Base-by-base conservation (phyloP, 2,329 filamentous ascomycete genomes). In the Colletotrichum sp. region DNA sequence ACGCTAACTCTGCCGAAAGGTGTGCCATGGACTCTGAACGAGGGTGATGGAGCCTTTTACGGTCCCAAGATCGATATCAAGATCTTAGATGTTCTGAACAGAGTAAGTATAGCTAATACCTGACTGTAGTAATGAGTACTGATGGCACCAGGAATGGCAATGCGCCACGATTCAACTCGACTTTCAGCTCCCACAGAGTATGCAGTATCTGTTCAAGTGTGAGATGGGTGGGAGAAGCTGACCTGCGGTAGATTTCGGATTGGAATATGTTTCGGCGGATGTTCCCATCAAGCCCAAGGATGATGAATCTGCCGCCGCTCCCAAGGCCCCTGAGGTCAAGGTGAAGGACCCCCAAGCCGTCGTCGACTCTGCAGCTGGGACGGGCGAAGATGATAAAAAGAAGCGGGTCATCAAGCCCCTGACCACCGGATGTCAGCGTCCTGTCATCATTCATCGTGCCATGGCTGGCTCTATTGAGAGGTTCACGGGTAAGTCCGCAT, bases 11-110 rank as follows among this genome's bases (percentile, higher is more conserved):
- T 21, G 52, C 24, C 12, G 28, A 13, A 26, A 71, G 68, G 70
- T 16, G 74, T 76, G 57, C 74, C 74, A 78, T 99, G 97, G 97
- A 94, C 95, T 84, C 89, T 98, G 67, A 98, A 99, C 85, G 94
- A 95, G 76, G 97, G 96, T 73, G 97, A 99, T 81, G 97, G 97
- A 82, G 97, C 97, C 69, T 99, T 99, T 87, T 99, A 99, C 84
- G 97, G 97, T 3, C 97, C 97, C 67, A 99, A 99, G 91, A 98
- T 99, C 80, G 97, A 99, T 81, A 97, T 99, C 82, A 98, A 95
- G 77, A 96, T 99, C 82, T 93, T 93, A 67, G 96, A 98, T 85
- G 95, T 95, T 61, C 88, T 98, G 79, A 92, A 93, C 85, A 92
- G 96, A 83, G 95, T 67, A 96, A 32, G 68, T 34, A n/a, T 63